These are phyloP conservation scores for Gymnopus androsaceus DNA, from an alignment of 1,284 basidiomycete species.

Conservation along the genomic window DNA sequence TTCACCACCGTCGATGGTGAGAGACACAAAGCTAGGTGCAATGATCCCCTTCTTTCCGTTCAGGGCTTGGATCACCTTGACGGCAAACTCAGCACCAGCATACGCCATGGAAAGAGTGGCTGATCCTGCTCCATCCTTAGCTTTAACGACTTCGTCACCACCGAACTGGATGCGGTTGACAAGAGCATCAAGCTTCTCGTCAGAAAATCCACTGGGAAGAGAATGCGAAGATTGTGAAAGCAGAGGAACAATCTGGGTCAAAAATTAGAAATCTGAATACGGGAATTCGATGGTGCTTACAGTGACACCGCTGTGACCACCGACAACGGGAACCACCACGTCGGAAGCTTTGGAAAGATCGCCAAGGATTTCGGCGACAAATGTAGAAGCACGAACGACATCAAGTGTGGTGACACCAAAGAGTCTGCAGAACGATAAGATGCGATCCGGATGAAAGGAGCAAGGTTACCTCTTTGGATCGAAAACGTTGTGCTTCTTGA, in stretches of 20 bases:
- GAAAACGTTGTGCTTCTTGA: constrained; percentile 91
- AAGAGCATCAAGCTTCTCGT: constrained; percentile 60
- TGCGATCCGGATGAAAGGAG: not conserved
- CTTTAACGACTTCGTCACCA: constrained; percentile 92
- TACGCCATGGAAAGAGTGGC: constrained; percentile 92
- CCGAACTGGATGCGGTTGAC: constrained; percentile 95
- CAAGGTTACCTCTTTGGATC: constrained; percentile 79
- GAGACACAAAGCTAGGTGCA: constrained; percentile 84
- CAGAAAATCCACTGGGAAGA: constrained; percentile 55
- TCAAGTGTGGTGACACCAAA: constrained; percentile 99
- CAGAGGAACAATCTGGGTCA: constrained; percentile 83
- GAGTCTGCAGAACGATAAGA: constrained; percentile 52
- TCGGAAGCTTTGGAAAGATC: constrained; percentile 64
- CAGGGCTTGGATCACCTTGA: constrained; percentile 80
- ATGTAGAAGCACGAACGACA: constrained; percentile 95
- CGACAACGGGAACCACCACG: constrained; percentile 87
- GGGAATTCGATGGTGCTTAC: constrained; percentile 38
- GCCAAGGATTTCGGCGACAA: constrained; percentile 82
- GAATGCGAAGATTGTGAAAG: constrained; percentile 88
- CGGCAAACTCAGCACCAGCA: constrained; percentile 85
- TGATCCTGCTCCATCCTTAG: constrained; percentile 86
- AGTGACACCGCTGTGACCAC: constrained; percentile 95
- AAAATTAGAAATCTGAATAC: constrained; percentile 14
- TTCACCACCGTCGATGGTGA: constrained; percentile 78
- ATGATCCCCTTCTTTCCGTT: constrained; percentile 88